Evolutionary conservation across 73 alveolate species (phyloP), one percentile per base, ranked within the genome.

Genomic region (Paramecium tetraurelia): DNA sequence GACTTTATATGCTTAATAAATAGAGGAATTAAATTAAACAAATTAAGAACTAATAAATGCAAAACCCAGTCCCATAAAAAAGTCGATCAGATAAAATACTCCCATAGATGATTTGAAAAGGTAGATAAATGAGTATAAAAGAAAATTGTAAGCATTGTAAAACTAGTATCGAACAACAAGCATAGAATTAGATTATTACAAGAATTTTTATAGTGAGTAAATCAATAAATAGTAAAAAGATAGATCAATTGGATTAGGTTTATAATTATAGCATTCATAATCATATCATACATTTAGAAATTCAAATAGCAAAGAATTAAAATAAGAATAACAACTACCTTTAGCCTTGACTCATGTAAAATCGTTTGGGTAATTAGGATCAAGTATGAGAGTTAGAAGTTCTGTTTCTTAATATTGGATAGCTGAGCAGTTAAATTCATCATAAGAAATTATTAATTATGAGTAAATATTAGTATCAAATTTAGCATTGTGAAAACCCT

Each of bases 101-200:
- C 87, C 87, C 0, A 75, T 38, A 10, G 59, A 75, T 75, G 87
- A 75, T 38, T 36, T 75, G 22, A 75, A 75, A 41, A 75, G 59
- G 38, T 75, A 36, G 12, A 29, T 75, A 24, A 38, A 75, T 38
- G 87, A 75, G 0, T 75, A 75, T 24, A 75, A 75, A 20, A 75
- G 87, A 41, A 75, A 41, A 75, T 33, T 38, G 21, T 75, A 35
- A 20, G 59, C 68, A 29, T 14, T 75, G 27, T 75, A 75, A 75
- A 41, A 35, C n/a, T 35, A 29, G 3, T 41, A 38, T 75, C 18
- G 59, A 75, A 38, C 68, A 16, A 41, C 27, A 35, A 16, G 59
- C 12, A 35, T 38, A 75, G 87, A 75, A 12, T 38, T 75, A 11
- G 87, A 75, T 38, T 75, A 75, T 35, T 75, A 36, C n/a, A 75